Percentiles rank a stretch among this genome's conserved stretches.
phyloP scores from a whole-genome alignment of 352 stramenopile species.

The Pythium brachiatum region DNA sequence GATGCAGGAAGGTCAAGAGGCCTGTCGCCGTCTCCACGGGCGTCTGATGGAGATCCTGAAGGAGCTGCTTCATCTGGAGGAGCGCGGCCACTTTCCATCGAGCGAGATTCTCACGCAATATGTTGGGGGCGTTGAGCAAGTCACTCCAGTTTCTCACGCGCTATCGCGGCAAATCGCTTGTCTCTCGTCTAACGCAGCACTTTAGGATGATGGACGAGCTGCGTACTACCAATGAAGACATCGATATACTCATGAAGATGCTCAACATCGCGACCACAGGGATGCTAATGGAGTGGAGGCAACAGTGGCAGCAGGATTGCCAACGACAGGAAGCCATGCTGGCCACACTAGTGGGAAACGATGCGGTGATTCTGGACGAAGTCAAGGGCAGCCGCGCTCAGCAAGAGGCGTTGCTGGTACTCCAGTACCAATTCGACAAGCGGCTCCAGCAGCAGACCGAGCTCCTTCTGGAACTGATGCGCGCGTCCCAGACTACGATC shows the following conservation, averaged over 20 bases:
- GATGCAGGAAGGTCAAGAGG: conserved; percentile 14
- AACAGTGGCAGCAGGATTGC: conserved; percentile 16
- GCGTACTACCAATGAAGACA: conserved; percentile 25
- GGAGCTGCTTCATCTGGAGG: conserved; percentile 5
- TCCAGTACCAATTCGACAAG: conserved; percentile 19
- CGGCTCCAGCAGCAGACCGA: conserved; percentile 12
- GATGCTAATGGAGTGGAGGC: conserved; percentile 29
- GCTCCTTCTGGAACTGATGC: conserved; percentile 16
- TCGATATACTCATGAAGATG: conserved; percentile 38
- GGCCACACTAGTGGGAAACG: conserved; percentile 1
- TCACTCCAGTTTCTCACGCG: conserved; percentile 6
- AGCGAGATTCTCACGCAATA: background rate
- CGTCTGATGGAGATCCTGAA: conserved; percentile 16
- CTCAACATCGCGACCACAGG: conserved; percentile 30
- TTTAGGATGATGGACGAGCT: conserved; percentile 29
- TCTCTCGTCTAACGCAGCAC: conserved; percentile 4
- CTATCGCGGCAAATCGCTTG: background rate
- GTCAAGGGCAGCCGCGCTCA: conserved; percentile 19
- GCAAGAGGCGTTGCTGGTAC: conserved; percentile 19
- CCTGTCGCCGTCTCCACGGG: background rate
- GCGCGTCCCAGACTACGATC: conserved; percentile 6
- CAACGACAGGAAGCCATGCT: conserved; percentile 4
- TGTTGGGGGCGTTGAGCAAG: background rate
- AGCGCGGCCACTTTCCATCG: background rate
- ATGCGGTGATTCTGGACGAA: conserved; percentile 26